Conservation (phyloP, 306 rosid genomes). For the Cotoneaster glaucophyllus region DNA sequence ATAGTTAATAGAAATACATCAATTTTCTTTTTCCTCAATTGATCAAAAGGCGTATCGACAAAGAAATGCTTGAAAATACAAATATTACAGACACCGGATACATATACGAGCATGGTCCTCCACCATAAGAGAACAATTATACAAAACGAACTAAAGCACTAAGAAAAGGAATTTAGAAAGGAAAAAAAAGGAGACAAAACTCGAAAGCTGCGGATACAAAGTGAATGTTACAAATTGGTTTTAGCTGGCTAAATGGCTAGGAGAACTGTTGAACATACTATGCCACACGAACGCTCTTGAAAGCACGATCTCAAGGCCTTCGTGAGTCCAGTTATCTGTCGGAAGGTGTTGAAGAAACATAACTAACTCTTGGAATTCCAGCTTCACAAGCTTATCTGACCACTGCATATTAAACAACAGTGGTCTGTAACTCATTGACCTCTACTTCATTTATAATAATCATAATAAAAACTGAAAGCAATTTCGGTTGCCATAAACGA, state of each 20-base stretch:
- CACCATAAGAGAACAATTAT: neutral
- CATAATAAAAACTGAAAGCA: neutral
- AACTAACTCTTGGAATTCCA: slow-evolving; percentile 91
- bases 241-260: slow-evolving; percentile 81
- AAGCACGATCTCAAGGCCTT: slow-evolving; percentile 94
- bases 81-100: slow-evolving; percentile 27
- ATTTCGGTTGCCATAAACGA: neutral
- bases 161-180: neutral
- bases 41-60: slow-evolving; percentile 16
- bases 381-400: slow-evolving; percentile 82
- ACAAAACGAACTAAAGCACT: neutral
- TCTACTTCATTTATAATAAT: neutral
- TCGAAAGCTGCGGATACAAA: slow-evolving; percentile 1
- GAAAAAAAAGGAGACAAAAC: neutral
- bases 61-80: slow-evolving; percentile 18
- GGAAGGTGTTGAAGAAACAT: slow-evolving; percentile 99
- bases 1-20: neutral
- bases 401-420: slow-evolving; percentile 47
- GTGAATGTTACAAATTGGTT: slow-evolving; percentile 13
- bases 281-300: slow-evolving; percentile 99
- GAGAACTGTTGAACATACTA: slow-evolving; percentile 92
- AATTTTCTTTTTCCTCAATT: neutral
- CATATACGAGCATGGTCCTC: slow-evolving; percentile 13
- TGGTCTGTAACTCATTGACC: neutral
- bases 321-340: slow-evolving; percentile 82